phyloP scores from a whole-genome alignment of 2,329 filamentous ascomycete species.

The Monascus ruber region DNA sequence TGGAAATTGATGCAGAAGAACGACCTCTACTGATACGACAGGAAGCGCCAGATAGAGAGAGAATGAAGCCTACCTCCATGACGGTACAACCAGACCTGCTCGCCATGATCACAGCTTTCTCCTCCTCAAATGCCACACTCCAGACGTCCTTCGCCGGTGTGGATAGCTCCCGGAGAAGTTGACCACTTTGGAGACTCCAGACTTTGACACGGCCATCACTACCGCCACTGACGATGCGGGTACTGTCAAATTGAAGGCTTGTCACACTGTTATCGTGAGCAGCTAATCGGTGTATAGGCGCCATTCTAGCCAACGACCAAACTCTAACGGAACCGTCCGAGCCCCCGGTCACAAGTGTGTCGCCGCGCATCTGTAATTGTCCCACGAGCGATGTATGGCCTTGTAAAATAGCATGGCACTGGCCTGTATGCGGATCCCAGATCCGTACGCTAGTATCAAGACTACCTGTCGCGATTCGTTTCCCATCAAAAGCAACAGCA shows the following conservation, averaged over 20 bases:
- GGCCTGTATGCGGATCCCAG: constrained; percentile 82
- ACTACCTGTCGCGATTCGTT: constrained; percentile 85
- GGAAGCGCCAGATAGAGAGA: neutral
- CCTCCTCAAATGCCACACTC: constrained; percentile 95
- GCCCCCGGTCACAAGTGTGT: constrained; percentile 89
- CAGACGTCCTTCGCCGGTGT: constrained; percentile 90
- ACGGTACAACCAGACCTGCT: constrained; percentile 74
- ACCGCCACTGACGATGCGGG: constrained; percentile 86
- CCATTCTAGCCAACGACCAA: constrained; percentile 85
- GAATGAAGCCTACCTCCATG: constrained; percentile 68
- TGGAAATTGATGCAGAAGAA: constrained; percentile 3
- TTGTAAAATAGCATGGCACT: constrained; percentile 83
- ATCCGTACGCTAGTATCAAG: constrained; percentile 94
- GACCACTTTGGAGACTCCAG: constrained; percentile 89
- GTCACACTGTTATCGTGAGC: constrained; percentile 98
- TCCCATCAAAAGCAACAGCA: constrained; percentile 92
- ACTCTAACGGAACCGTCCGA: constrained; percentile 93
- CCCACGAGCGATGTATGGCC: constrained; percentile 95
- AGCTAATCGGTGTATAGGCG: constrained; percentile 83
- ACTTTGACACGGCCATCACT: constrained; percentile 98
- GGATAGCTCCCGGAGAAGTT: constrained; percentile 81
- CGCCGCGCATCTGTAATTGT: constrained; percentile 87
- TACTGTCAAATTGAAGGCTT: constrained; percentile 93
- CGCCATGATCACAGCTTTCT: constrained; percentile 94
- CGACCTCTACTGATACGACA: neutral